Evolutionary conservation across 2,329 filamentous ascomycete species (phyloP).

Genomic region (Microcyclospora pomicola): DNA sequence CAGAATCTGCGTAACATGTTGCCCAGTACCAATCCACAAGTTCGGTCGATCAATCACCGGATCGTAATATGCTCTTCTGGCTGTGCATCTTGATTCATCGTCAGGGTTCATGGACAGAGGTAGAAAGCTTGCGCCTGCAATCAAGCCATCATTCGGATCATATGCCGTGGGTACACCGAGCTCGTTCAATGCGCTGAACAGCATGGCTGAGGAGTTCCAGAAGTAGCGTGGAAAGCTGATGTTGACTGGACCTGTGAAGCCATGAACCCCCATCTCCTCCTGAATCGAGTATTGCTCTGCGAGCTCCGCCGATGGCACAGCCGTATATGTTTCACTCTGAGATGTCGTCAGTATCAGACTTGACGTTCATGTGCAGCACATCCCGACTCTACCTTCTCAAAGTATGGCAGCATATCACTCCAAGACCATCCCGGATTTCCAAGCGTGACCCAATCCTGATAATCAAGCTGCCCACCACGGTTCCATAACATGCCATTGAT

Average conservation of each 20-base stretch:
- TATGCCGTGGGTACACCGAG: conserved; percentile 24
- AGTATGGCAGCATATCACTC: conserved; percentile 31
- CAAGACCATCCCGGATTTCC: conserved; percentile 48
- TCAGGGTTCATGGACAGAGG: conserved; percentile 24
- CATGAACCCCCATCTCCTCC: conserved; percentile 30
- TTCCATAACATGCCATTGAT: conserved; percentile 24
- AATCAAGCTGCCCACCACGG: conserved; percentile 33
- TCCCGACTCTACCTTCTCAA: conserved; percentile 18
- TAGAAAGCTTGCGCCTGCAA: conserved; percentile 26
- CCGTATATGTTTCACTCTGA: conserved; percentile 19
- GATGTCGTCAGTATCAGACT: not conserved
- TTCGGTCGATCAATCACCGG: conserved; percentile 22
- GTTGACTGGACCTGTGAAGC: conserved; percentile 35
- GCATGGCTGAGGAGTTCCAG: conserved; percentile 24
- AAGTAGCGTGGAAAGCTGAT: conserved; percentile 32
- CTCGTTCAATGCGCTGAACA: conserved; percentile 25
- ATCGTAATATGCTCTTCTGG: conserved; percentile 28
- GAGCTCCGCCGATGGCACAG: conserved; percentile 19
- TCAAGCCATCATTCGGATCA: conserved; percentile 26
- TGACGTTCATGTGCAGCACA: not conserved
- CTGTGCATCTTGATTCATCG: conserved; percentile 27
- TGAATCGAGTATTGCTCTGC: conserved; percentile 25
- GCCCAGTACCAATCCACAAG: conserved; percentile 23
- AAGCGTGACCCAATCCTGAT: conserved; percentile 43
- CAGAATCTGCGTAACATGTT: conserved; percentile 24